Conservation (phyloP, 805 yeast species). For the Debaryomyces prosopidis region DNA sequence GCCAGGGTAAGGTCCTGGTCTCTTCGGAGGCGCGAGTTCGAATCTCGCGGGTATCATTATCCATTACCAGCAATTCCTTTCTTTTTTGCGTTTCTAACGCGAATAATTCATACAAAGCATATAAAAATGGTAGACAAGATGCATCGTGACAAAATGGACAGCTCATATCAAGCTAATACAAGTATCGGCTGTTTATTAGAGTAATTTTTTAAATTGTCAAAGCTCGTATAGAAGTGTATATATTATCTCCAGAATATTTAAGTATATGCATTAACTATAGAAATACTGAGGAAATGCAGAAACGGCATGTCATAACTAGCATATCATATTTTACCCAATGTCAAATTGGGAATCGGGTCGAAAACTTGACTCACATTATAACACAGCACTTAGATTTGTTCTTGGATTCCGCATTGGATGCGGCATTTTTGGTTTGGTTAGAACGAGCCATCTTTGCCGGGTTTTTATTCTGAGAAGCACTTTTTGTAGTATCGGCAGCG, state of each 20-base stretch:
- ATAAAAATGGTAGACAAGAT: no score
- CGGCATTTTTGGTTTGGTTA: constrained; percentile 19
- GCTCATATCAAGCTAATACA: no score
- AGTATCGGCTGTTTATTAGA: no score
- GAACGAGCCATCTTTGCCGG: constrained; percentile 13
- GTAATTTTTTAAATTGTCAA: no score
- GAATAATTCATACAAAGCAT: neutral
- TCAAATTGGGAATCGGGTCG: no score
- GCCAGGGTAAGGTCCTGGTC: constrained; percentile 49
- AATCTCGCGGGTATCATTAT: constrained; percentile 43
- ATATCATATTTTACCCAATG: no score
- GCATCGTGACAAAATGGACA: no score
- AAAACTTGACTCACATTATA: constrained; percentile 19
- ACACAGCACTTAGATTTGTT: constrained; percentile 29
- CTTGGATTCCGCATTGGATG: constrained; percentile 3
- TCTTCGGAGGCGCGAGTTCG: constrained; percentile 49
- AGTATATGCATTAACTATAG: no score
- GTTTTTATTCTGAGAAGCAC: constrained; percentile 4
- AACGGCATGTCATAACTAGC: no score
- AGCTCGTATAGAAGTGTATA: neutral
- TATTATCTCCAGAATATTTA: no score
- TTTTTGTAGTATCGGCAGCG: constrained; percentile 2
- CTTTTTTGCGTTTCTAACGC: constrained; percentile 6
- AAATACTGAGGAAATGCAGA: no score
- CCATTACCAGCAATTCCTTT: constrained; percentile 37